Conservation (phyloP, 2,329 filamentous ascomycete genomes). For the Acephala macrosclerotiorum region DNA sequence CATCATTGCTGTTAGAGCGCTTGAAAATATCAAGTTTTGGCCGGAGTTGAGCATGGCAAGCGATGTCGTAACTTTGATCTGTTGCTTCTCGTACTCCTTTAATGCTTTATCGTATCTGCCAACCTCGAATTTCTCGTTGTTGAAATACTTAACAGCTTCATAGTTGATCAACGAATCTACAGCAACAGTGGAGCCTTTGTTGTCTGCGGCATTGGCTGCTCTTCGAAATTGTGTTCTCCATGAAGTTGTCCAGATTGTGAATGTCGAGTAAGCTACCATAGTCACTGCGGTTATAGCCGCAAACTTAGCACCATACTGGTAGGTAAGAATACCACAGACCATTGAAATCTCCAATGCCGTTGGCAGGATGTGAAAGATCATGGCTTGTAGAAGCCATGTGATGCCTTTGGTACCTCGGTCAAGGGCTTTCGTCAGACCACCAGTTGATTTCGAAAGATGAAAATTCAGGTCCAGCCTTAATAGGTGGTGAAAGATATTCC, state of each 20-base stretch:
- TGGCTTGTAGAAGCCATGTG: constrained; percentile 94
- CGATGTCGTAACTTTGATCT: constrained; percentile 96
- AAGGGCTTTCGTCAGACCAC: constrained; percentile 90
- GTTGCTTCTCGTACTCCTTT: constrained; percentile 86
- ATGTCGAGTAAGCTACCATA: constrained; percentile 94
- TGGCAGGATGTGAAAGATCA: constrained; percentile 97
- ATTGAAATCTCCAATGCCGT: constrained; percentile 93
- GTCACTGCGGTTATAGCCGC: constrained; percentile 88
- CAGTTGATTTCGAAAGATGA: constrained; percentile 92
- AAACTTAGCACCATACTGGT: constrained; percentile 92
- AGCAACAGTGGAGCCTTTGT: constrained; percentile 91
- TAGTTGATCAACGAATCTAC: constrained; percentile 99
- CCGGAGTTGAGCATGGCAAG: constrained; percentile 92
- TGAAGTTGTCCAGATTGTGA: constrained; percentile 94
- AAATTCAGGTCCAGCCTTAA: constrained; percentile 91
- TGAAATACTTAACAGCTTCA: constrained; percentile 99
- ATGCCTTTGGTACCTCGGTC: constrained; percentile 98
- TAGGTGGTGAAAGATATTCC: constrained; percentile 91
- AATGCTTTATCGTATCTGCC: constrained; percentile 88
- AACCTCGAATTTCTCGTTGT: constrained; percentile 97
- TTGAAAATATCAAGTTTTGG: constrained; percentile 97
- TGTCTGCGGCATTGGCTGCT: constrained; percentile 95
- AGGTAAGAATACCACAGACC: constrained; percentile 96
- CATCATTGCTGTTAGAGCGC: constrained; percentile 96
- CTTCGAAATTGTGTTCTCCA: constrained; percentile 98